Conservation (phyloP, 768 basidiomycete genomes). For the Tylopilus plumbeoviolaceoides region DNA sequence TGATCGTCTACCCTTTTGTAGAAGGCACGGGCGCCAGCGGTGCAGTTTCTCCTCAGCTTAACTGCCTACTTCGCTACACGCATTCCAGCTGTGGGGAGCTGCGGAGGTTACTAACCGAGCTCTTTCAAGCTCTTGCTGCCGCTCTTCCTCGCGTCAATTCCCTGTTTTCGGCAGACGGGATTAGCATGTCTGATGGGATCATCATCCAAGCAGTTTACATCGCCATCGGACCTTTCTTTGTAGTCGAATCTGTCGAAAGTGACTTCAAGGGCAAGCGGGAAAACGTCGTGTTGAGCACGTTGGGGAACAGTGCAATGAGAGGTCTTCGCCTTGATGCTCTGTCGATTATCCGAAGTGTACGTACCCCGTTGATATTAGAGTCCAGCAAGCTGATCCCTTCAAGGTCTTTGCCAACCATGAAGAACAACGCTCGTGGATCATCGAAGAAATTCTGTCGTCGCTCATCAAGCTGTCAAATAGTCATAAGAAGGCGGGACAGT, state of each 20-base stretch:
- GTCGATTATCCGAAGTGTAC: conserved; percentile 78
- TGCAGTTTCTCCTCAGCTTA: conserved; percentile 46
- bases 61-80: conserved; percentile 45
- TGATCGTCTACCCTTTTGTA: conserved; percentile 81
- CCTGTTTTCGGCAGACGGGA: conserved; percentile 66
- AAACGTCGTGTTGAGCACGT: conserved; percentile 52
- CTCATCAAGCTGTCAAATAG: conserved; percentile 86
- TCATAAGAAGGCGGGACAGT: conserved; percentile 87
- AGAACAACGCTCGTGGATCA: conserved; percentile 91
- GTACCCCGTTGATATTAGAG: conserved; percentile 22
- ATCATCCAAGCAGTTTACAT: conserved; percentile 93
- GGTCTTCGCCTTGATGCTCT: conserved; percentile 78
- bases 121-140: conserved; percentile 68
- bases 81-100: conserved; percentile 32
- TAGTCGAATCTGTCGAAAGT: conserved; percentile 62
- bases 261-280: conserved; percentile 57
- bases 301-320: conserved; percentile 79
- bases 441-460: conserved; percentile 93
- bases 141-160: conserved; percentile 71
- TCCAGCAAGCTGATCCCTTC: conserved; percentile 4
- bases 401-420: conserved; percentile 91
- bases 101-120: conserved; percentile 55
- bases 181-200: conserved; percentile 79
- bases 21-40: conserved; percentile 53
- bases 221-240: conserved; percentile 91